phyloP scores from a whole-genome alignment of 306 rosid species.

The Quercus parvula region DNA sequence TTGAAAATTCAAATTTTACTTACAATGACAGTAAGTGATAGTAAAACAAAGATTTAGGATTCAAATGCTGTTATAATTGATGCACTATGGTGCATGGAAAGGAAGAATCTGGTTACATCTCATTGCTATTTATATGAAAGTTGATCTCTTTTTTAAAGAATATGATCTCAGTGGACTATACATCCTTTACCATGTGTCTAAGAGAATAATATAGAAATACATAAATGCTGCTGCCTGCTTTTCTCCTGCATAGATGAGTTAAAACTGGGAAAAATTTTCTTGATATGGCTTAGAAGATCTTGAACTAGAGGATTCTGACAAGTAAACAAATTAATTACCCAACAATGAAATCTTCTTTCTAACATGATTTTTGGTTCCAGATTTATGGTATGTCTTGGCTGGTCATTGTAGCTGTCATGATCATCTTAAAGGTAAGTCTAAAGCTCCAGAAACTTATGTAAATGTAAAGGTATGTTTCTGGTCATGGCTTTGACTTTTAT shows the following conservation, averaged over 20 bases:
- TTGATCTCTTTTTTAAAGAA: not conserved
- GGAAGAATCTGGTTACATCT: not conserved
- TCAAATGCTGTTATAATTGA: not conserved
- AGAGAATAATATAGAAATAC: not conserved
- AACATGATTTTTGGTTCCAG: constrained; percentile 42
- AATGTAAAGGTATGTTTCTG: constrained; percentile 8
- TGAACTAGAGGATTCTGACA: not conserved
- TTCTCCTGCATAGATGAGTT: not conserved
- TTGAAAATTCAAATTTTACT: not conserved
- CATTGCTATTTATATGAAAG: not conserved
- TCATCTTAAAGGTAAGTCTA: constrained; percentile 73
- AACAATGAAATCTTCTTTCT: constrained; percentile 9
- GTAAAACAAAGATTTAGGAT: not conserved
- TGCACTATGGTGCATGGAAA: not conserved
- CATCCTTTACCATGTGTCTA: not conserved
- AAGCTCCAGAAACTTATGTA: constrained; percentile 5
- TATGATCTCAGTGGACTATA: not conserved
- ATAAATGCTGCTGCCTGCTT: not conserved
- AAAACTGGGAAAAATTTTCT: not conserved
- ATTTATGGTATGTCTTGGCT: constrained; percentile 93
- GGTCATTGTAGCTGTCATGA: constrained; percentile 81
- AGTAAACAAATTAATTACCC: not conserved
- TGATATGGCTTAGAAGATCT: not conserved
- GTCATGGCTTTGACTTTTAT: constrained; percentile 11
- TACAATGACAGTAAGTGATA: not conserved